Base-by-base conservation (phyloP, 1,139 yeast species). In the Yamadazyma conglobata region DNA sequence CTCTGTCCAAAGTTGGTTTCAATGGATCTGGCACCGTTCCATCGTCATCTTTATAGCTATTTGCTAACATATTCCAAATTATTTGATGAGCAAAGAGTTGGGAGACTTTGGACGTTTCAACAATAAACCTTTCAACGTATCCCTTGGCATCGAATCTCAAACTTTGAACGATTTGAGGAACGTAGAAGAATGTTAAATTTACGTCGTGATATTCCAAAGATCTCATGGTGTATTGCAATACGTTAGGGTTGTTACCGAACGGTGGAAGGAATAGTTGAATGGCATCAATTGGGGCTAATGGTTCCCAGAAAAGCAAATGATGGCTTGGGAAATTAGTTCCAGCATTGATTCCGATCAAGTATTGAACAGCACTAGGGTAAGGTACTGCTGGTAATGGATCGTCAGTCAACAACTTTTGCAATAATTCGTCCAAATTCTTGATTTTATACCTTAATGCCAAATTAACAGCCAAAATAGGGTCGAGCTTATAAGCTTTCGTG, bases 1-100 rank as follows among this genome's bases (percentile, higher is more conserved):
- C 87, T 30, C 70, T 67, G 52, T 89, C 96, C 43, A 91, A 69
- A 2, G 73, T 72, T 1, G 97, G 96, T 53, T 91, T 89, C 43
- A 91, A 66, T 0, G 75, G 66, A 58, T 91, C 96, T 4, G 95
- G 95, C 4, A 73, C 70, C 0, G 74, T 65, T 1, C 84, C 80
- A 16, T 87, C 95, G 49, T 91, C 97, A 53, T 87, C 98, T 47
- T 81, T 83, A 56, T 74, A 91, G 41, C 91, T 77, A 54, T 93
- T 93, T 1, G 99, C 98, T 48, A 84, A 63, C 83, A 93, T 87
- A 50, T 93, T 93, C 99, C 99, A 93, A 39, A 93, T 87, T 43
- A 93, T 89, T 58, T 93, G 99, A 57, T 93, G 99, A 0, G 97
- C 89, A 66, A 93, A 93, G 40, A 89, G 66, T 47, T 85, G 94